Evolutionary conservation across 2,329 filamentous ascomycete genomes (phyloP), one percentile per base, ranked within the genome.

Genomic region (Calonectria montana): DNA sequence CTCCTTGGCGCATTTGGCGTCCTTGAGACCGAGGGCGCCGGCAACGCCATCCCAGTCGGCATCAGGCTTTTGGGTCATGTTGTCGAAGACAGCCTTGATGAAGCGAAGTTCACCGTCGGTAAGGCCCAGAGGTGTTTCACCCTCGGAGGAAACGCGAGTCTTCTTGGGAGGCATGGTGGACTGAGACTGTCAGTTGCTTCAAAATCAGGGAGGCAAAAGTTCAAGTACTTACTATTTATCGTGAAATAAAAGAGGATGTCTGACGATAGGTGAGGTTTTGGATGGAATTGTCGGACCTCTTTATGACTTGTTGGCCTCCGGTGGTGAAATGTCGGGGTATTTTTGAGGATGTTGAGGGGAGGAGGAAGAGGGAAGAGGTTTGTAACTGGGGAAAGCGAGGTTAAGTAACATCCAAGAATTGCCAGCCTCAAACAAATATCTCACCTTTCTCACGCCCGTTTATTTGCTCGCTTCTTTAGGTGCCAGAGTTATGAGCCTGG

Each of bases 41-140:
- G 85, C 86, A 47, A 87, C 82, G 1, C 78, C 74, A 18, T 83
- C 78, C 80, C 83, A 88, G 76, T 88, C 79, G 31, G 86, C 81
- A 9, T 85, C 82, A 8, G 83, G 83, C 72, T 83, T 84, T 50
- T 81, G 75, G 6, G 77, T 82, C 81, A 86, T 84, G 75, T 85
- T 83, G 75, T 84, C 81, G 70, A 86, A 85, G 45, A 86, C 78
- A 15, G 82, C 81, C 67, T 84, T 84, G 76, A 86, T 80, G 76
- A 86, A 84, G 35, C 81, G 80, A 48, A 82, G 75, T 41, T 86
- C 84, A 23, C 70, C 76, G 1, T 82, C 80, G 13, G 79, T 85
- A 55, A 85, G 77, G 12, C 78, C 80, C 4, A 31, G 61, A 25
- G 78, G 67, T 12, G 70, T 35, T 0, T 77, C 73, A 53, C 69